phyloP scores from a whole-genome alignment of 768 basidiomycete genomes.

The Termitomyces sp. region DNA sequence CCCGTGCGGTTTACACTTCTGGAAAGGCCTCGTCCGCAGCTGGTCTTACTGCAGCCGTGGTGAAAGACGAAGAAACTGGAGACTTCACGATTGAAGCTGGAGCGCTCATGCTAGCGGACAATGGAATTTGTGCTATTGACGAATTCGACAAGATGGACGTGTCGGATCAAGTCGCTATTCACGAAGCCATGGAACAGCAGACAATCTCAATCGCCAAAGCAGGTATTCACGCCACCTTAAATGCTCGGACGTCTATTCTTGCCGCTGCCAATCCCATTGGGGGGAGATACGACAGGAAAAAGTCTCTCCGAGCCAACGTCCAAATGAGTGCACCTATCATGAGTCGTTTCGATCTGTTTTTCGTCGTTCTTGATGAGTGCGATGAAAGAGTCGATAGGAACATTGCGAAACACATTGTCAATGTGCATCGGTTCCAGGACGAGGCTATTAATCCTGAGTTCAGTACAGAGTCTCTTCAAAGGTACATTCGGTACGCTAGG shows the following conservation, averaged over 20 bases:
- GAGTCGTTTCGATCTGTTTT: conserved; percentile 98
- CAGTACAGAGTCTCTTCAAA: conserved; percentile 92
- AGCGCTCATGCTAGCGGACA: conserved; percentile 98
- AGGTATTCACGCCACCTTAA: conserved; percentile 97
- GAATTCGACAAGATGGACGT: conserved; percentile 99
- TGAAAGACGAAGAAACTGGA: conserved; percentile 97
- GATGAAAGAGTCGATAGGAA: conserved; percentile 89
- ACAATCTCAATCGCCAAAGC: conserved; percentile 99
- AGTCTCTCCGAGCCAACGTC: conserved; percentile 85
- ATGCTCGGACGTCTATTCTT: conserved; percentile 95
- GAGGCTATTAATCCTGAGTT: conserved; percentile 96
- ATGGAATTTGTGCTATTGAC: conserved; percentile 99
- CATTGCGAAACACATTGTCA: conserved; percentile 95
- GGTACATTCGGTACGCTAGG: conserved; percentile 95
- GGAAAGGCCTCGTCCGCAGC: conserved; percentile 99
- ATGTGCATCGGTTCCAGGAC: conserved; percentile 94
- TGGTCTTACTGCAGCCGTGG: conserved; percentile 97
- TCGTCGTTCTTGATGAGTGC: conserved; percentile 97
- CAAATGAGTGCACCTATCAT: conserved; percentile 99
- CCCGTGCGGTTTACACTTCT: conserved; percentile 96
- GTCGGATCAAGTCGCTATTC: conserved; percentile 97
- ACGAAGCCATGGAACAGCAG: conserved; percentile 99
- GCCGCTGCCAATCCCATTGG: conserved; percentile 98
- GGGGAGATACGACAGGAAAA: conserved; percentile 95
- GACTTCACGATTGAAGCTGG: conserved; percentile 99